Conservation (phyloP, 257 asterid species). For the Solanum arcanum region DNA sequence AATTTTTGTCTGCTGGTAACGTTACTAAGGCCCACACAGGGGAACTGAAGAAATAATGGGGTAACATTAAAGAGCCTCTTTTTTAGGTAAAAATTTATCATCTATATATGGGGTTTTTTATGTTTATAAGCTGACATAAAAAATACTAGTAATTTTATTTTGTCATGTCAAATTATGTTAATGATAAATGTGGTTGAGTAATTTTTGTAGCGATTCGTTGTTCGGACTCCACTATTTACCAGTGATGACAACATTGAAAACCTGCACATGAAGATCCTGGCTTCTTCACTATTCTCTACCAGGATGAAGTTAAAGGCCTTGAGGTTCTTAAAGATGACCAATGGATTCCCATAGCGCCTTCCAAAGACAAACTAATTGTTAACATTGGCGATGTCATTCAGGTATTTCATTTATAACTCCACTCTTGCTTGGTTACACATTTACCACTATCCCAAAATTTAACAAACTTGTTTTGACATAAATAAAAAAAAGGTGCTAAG, state of each 20-base stretch:
- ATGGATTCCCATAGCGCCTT: conserved; percentile 30
- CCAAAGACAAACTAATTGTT: conserved; percentile 25
- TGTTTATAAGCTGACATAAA: too few species aligned
- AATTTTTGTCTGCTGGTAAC: too few species aligned
- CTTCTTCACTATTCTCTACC: conserved; percentile 24
- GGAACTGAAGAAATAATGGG: too few species aligned
- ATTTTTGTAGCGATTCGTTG: conserved; percentile 28
- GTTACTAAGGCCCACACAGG: too few species aligned
- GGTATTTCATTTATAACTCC: neutral
- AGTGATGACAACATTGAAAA: conserved; percentile 18
- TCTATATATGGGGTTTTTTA: too few species aligned
- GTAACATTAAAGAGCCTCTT: too few species aligned
- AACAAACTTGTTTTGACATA: neutral
- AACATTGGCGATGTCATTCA: conserved; percentile 31
- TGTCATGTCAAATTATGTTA: too few species aligned
- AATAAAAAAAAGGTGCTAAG: conserved; percentile 18
- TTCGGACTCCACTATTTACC: conserved; percentile 33
- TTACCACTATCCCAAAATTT: neutral
- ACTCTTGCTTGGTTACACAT: neutral
- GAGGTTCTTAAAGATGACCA: conserved; percentile 26
- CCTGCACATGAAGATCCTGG: conserved; percentile 37
- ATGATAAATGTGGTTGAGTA: too few species aligned
- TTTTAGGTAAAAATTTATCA: too few species aligned
- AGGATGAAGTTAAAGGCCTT: conserved; percentile 48
- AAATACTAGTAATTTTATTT: too few species aligned